A percentile compares a stretch with the other conserved stretches of the same genome.
These are phyloP conservation scores for Tylopilus subfusipes DNA, from an alignment of 768 basidiomycete species.

Conservation along the genomic window DNA sequence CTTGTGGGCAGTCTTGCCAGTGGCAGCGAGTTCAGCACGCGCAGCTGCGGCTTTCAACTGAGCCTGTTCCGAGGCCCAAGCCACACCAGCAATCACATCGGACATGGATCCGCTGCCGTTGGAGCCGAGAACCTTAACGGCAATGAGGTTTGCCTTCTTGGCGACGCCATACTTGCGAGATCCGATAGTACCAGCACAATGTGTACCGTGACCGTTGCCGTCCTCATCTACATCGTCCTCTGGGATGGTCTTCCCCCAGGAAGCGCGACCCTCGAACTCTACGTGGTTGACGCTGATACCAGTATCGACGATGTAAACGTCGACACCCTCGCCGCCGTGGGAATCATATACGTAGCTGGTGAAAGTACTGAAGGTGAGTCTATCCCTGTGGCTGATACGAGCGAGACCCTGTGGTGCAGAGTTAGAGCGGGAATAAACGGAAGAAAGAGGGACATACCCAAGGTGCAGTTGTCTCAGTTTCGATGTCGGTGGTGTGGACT, in stretches of 20 bases:
- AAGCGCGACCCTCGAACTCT: slow-evolving; percentile 86
- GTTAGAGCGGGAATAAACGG: slow-evolving; percentile 9
- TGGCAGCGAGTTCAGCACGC: slow-evolving; percentile 59
- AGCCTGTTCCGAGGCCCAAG: slow-evolving; percentile 65
- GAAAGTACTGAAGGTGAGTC: slow-evolving; percentile 78
- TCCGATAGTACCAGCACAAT: slow-evolving; percentile 96
- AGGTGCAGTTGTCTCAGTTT: slow-evolving; percentile 65
- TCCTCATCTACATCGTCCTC: slow-evolving; percentile 80
- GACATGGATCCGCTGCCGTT: slow-evolving; percentile 95
- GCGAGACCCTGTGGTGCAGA: slow-evolving; percentile 73
- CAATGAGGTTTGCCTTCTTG: slow-evolving; percentile 84
- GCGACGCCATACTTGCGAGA: slow-evolving; percentile 92
- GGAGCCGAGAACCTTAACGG: slow-evolving; percentile 92
- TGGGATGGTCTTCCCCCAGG: slow-evolving; percentile 93
- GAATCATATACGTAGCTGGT: slow-evolving; percentile 70
- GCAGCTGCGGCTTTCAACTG: slow-evolving; percentile 56
- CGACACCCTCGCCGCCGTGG: slow-evolving; percentile 86
- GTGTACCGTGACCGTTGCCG: slow-evolving; percentile 93
- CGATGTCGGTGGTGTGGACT: slow-evolving; percentile 57
- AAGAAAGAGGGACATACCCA: slow-evolving; percentile 57
- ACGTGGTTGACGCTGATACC: slow-evolving; percentile 84
- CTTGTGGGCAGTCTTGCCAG: slow-evolving; percentile 81
- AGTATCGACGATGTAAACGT: slow-evolving; percentile 85
- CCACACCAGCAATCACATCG: slow-evolving; percentile 87
- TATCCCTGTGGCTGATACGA: slow-evolving; percentile 83